A percentile compares a stretch with the other conserved stretches of the same genome.
Conservation (phyloP, 345 rosid species). For the Gossypium sturtianum region DNA sequence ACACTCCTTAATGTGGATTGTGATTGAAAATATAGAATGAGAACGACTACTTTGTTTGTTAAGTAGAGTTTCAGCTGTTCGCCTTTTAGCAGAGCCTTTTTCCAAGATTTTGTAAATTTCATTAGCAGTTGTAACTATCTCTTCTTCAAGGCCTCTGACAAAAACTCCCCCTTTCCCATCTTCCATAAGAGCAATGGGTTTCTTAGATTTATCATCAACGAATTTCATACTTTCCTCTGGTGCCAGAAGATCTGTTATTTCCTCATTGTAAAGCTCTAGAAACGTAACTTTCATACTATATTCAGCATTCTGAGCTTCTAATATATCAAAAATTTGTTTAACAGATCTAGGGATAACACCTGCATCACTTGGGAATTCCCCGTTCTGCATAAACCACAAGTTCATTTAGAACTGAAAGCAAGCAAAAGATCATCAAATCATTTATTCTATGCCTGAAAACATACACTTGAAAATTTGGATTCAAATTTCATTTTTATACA, state of each 20-base stretch:
- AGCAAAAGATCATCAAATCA: constrained; percentile 1
- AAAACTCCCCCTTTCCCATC: constrained; percentile 99
- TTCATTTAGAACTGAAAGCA: constrained; percentile 15
- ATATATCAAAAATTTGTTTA: constrained; percentile 78
- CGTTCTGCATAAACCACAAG: constrained; percentile 52
- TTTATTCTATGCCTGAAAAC: not conserved
- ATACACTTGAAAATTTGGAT: not conserved
- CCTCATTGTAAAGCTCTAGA: constrained; percentile 90
- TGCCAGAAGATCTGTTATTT: constrained; percentile 95
- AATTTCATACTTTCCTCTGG: constrained; percentile 74
- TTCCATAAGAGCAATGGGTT: constrained; percentile 95
- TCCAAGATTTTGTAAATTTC: constrained; percentile 97
- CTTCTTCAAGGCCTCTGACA: constrained; percentile 96
- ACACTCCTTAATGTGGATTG: constrained; percentile 91
- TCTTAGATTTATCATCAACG: constrained; percentile 84
- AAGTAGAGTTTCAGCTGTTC: constrained; percentile 97
- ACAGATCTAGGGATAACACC: constrained; percentile 98
- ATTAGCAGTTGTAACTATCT: constrained; percentile 85
- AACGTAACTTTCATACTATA: constrained; percentile 98
- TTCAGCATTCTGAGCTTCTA: constrained; percentile 87
- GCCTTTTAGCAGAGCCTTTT: constrained; percentile 94
- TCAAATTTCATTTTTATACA: not conserved
- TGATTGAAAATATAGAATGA: constrained; percentile 91
- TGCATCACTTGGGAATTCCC: constrained; percentile 91
- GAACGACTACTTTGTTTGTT: constrained; percentile 99